Conservation (phyloP, 306 rosid species). For the Styphnolobium japonicum region DNA sequence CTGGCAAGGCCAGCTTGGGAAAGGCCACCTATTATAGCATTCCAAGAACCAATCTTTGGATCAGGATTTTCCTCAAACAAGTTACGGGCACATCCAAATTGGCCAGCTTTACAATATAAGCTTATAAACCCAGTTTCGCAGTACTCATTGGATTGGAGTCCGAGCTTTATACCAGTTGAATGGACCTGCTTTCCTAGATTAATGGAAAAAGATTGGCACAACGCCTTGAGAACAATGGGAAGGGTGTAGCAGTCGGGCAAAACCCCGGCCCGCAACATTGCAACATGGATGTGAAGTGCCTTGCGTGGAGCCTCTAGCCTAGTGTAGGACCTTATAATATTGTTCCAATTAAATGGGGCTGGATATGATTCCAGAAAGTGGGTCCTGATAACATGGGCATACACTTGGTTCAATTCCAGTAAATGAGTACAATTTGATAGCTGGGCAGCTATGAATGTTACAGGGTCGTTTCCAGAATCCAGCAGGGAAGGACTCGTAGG, state of each 20-base stretch:
- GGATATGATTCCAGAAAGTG: conserved; percentile 36
- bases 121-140: conserved; percentile 67
- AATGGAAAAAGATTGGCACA: conserved; percentile 36
- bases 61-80: conserved; percentile 67
- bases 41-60: conserved; percentile 78
- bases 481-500: neutral
- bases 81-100: conserved; percentile 50
- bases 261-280: conserved; percentile 51
- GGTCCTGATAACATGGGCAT: conserved; percentile 47
- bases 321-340: conserved; percentile 55
- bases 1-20: conserved; percentile 55
- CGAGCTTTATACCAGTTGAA: conserved; percentile 50
- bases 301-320: conserved; percentile 46
- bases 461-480: conserved; percentile 21
- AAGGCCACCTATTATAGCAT: conserved; percentile 60
- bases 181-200: conserved; percentile 58
- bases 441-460: conserved; percentile 26
- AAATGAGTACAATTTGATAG: conserved; percentile 33
- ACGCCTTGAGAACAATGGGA: conserved; percentile 63
- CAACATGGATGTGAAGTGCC: conserved; percentile 42
- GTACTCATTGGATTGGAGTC: conserved; percentile 54
- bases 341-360: conserved; percentile 71
- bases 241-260: conserved; percentile 66
- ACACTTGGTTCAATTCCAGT: conserved; percentile 34
- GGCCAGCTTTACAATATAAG: conserved; percentile 60